Evolutionary conservation across 495 filamentous ascomycete species (phyloP), one percentile per base, ranked within the genome.

Genomic region (Saxispiralis lemnorum): DNA sequence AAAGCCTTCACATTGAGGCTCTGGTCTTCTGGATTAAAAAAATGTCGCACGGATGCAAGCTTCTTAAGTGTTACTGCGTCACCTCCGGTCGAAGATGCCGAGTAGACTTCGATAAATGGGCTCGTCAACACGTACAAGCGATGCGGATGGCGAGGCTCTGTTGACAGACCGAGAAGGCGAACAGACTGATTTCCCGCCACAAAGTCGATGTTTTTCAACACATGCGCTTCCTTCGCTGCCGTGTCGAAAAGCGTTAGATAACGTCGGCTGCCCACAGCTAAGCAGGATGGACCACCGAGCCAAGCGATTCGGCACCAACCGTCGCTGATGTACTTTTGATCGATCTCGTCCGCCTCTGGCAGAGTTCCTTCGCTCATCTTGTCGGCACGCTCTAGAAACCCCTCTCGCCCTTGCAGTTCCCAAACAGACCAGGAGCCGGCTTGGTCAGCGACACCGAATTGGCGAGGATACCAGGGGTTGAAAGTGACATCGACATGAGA

Each of bases 391-490:
- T 28, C 24, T 9, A 28, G 24, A 4, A 5, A 4, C 5, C 24
- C 24, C 9, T 28, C 14, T 40, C 33, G 50, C 16, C 67, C 65
- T 31, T 63, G 61, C 31, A 92, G 59, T 44, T 84, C 71, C 77
- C 79, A 92, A 3, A 92, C 56, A 51, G 63, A 76, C 87, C 87
- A 94, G 28, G 65, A 63, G 0, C 84, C 86, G 35, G 59, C 53
- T 33, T 72, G 68, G 54, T 93, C 85, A 17, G 93, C 66, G 17
- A 89, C 68, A 9, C 66, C 82, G 38, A 93, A 60, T 56, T 81
- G 78, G 11, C 67, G 66, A 46, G 69, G 62, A 51, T 75, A 70
- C 64, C 72, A 77, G n/a, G 81, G 79, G 50, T 81, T 86, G 55
- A 93, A 92, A 9, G 76, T 59, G 7, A 86, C 69, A 59, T 89